phyloP scores from a whole-genome alignment of 179 eudicot species.

The Gypsophila paniculata region DNA sequence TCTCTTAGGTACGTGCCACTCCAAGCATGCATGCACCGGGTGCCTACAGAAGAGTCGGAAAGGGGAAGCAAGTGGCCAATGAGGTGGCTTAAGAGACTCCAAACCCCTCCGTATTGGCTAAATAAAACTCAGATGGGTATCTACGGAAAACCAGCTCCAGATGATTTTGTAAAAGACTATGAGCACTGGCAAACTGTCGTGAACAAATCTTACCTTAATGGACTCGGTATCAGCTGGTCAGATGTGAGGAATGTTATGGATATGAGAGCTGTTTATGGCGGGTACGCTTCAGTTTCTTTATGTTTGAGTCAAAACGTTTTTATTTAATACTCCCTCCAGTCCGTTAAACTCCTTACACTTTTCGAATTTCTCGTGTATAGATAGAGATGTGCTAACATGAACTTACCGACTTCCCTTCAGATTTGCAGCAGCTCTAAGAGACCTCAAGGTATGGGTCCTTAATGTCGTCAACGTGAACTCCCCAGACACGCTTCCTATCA shows the following conservation, averaged over 20 bases:
- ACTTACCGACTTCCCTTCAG: conserved; percentile 32
- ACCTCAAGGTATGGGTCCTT: conserved; percentile 72
- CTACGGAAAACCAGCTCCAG: conserved; percentile 80
- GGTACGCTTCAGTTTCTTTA: conserved; percentile 33
- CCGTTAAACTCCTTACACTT: too few species aligned
- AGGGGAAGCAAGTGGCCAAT: conserved; percentile 83
- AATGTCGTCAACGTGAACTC: conserved; percentile 76
- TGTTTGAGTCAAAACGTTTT: background rate
- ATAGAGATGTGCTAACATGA: background rate
- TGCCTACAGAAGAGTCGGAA: conserved; percentile 42
- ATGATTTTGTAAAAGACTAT: conserved; percentile 60
- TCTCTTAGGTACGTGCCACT: conserved; percentile 65
- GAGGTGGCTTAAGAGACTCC: conserved; percentile 57
- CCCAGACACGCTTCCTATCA: conserved; percentile 84
- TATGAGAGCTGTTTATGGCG: conserved; percentile 92
- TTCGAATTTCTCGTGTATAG: too few species aligned
- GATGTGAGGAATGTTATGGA: conserved; percentile 79
- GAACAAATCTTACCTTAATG: conserved; percentile 49
- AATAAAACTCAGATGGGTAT: conserved; percentile 68
- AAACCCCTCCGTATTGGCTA: conserved; percentile 66
- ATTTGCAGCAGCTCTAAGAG: conserved; percentile 83
- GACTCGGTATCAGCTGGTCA: conserved; percentile 73
- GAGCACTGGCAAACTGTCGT: conserved; percentile 74
- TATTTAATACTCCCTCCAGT: background rate
- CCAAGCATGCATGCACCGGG: conserved; percentile 70